These are phyloP conservation scores for Elaeagnus macrophylla DNA, from an alignment of 306 rosid species.

Conservation along the genomic window DNA sequence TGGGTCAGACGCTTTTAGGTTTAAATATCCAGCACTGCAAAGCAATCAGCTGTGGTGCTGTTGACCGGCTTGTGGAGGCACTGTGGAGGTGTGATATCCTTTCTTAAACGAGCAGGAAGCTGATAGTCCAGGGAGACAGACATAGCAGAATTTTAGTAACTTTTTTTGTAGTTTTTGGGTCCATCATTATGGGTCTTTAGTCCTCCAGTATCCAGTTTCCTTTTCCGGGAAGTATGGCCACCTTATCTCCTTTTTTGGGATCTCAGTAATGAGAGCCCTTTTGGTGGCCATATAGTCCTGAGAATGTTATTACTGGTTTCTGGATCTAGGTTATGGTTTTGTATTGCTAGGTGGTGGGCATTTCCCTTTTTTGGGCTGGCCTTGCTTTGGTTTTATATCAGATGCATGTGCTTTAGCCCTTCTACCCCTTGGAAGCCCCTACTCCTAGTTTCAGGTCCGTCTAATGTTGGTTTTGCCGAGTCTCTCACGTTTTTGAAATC, in stretches of 20 bases:
- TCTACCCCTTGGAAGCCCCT: conserved; percentile 6
- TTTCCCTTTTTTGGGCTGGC: conserved; percentile 40
- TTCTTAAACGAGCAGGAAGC: conserved; percentile 29
- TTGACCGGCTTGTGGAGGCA: conserved; percentile 44
- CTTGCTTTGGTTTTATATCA: conserved; percentile 33
- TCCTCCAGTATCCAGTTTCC: conserved; percentile 36
- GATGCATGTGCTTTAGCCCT: conserved; percentile 14
- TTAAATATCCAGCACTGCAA: conserved; percentile 72
- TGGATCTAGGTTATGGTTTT: conserved; percentile 38
- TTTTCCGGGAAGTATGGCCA: conserved; percentile 62
- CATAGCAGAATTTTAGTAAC: conserved; percentile 27
- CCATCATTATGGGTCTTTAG: conserved; percentile 63
- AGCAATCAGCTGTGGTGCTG: conserved; percentile 40
- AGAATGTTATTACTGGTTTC: conserved; percentile 39
- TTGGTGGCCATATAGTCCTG: conserved; percentile 42
- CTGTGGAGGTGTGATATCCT: conserved; percentile 82
- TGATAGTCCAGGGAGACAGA: background rate
- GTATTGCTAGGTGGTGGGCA: conserved; percentile 35
- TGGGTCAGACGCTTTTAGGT: conserved; percentile 64
- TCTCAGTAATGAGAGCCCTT: conserved; percentile 25
- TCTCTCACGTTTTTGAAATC: conserved; percentile 27
- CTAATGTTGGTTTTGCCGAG: conserved; percentile 36
- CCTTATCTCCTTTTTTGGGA: conserved; percentile 36
- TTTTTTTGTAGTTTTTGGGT: conserved; percentile 58
- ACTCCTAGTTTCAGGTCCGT: conserved; percentile 32